phyloP scores from a whole-genome alignment of 2,329 filamentous ascomycete species.

The Thelonectria rubi region DNA sequence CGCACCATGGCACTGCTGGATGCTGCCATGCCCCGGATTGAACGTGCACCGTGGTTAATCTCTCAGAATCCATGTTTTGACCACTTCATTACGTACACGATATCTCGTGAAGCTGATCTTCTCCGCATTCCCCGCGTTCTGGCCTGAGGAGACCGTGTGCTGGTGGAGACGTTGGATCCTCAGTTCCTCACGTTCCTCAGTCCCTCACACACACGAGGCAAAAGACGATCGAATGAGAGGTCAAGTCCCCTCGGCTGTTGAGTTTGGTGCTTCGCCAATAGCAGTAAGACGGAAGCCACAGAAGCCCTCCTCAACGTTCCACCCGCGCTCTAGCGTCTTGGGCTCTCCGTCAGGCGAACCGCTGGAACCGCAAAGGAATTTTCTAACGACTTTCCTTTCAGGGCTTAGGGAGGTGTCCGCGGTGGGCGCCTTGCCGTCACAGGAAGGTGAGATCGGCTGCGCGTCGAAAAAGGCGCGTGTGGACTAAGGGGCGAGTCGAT shows the following conservation, averaged over 20 bases:
- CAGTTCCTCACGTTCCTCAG: too few species aligned
- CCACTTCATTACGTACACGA: slow-evolving; percentile 1
- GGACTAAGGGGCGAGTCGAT: background rate
- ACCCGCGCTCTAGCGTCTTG: background rate
- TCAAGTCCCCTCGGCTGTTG: too few species aligned
- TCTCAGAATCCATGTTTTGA: background rate
- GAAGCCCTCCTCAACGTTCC: background rate
- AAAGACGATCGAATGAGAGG: background rate
- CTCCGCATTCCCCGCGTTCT: slow-evolving; percentile 6
- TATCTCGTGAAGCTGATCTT: background rate
- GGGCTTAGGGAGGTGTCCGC: background rate
- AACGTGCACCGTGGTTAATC: slow-evolving; percentile 1
- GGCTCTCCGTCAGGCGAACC: too few species aligned
- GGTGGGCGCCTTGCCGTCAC: background rate
- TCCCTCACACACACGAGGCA: background rate
- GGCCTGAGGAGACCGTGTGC: background rate
- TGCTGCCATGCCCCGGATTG: background rate
- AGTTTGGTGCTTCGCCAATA: background rate
- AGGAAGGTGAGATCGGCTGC: slow-evolving; percentile 1
- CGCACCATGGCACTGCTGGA: background rate
- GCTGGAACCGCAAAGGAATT: background rate
- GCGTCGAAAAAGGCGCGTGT: background rate
- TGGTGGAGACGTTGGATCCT: background rate
- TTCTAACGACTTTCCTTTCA: slow-evolving; percentile 1
- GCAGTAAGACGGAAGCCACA: background rate